Conservation (phyloP, 345 rosid genomes). For the Populus alba region DNA sequence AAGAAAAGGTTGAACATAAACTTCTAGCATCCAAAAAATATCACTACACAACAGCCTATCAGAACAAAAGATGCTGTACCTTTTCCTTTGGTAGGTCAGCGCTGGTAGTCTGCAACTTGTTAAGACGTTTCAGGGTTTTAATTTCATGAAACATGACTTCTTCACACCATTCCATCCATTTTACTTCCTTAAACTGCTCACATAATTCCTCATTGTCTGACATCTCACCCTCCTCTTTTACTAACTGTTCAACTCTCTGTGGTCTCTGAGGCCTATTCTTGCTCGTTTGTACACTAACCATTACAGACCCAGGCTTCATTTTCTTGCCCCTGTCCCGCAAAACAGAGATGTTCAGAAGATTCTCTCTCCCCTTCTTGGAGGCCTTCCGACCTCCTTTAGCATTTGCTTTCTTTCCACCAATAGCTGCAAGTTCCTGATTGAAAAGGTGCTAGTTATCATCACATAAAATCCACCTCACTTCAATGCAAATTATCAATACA, state of each 20-base stretch:
- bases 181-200: conserved; percentile 95
- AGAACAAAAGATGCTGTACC: conserved; percentile 26
- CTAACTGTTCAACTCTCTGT: conserved; percentile 65
- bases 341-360: conserved; percentile 38
- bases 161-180: conserved; percentile 99
- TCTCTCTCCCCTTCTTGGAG: conserved; percentile 63
- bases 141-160: conserved; percentile 81
- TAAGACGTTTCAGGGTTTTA: conserved; percentile 78
- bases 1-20: conserved; percentile 3
- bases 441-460: not conserved
- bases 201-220: conserved; percentile 90
- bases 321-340: conserved; percentile 52
- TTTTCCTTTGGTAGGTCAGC: conserved; percentile 97
- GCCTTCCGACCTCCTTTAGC: conserved; percentile 67
- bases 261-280: conserved; percentile 59
- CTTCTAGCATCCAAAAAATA: not conserved
- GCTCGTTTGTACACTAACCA: conserved; percentile 31
- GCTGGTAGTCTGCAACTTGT: conserved; percentile 85
- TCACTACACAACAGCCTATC: not conserved
- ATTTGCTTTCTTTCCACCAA: conserved; percentile 65
- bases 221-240: conserved; percentile 99
- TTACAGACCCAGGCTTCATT: conserved; percentile 49
- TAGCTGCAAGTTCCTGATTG: conserved; percentile 74
- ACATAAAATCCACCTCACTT: not conserved
- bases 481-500: not conserved